These are phyloP conservation scores for Patellifolia procumbens DNA, from an alignment of 179 eudicot genomes.

Conservation along the genomic window DNA sequence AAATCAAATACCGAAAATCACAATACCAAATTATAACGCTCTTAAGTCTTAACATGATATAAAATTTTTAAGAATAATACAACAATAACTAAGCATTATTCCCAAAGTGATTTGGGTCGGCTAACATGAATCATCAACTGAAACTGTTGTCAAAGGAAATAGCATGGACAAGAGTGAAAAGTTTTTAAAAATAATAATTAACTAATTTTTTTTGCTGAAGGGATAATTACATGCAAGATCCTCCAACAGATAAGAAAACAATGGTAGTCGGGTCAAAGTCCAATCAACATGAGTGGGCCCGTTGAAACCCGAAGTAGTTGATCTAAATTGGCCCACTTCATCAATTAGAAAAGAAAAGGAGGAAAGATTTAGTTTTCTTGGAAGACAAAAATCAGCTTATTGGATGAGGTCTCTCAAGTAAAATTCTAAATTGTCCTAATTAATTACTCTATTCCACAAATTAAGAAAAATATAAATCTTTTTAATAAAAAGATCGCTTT, in stretches of 20 bases:
- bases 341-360: neutral
- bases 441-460: no score
- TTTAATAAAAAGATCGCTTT: neutral
- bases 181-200: no score
- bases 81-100: no score
- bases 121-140: no score
- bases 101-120: no score
- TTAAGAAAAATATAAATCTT: neutral
- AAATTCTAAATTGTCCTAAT: neutral
- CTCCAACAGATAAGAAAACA: neutral
- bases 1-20: no score
- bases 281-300: conserved; percentile 16
- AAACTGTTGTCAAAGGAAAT: no score
- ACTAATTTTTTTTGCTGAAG: neutral
- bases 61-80: no score
- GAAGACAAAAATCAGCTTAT: neutral
- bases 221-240: neutral
- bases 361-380: neutral
- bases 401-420: neutral
- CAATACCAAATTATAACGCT: no score
- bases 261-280: conserved; percentile 11
- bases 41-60: no score
- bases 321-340: conserved; percentile 16
- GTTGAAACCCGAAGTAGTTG: conserved; percentile 4
- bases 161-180: no score